Base-by-base conservation (phyloP, 805 yeast species). In the Monosporozyma unispora region DNA sequence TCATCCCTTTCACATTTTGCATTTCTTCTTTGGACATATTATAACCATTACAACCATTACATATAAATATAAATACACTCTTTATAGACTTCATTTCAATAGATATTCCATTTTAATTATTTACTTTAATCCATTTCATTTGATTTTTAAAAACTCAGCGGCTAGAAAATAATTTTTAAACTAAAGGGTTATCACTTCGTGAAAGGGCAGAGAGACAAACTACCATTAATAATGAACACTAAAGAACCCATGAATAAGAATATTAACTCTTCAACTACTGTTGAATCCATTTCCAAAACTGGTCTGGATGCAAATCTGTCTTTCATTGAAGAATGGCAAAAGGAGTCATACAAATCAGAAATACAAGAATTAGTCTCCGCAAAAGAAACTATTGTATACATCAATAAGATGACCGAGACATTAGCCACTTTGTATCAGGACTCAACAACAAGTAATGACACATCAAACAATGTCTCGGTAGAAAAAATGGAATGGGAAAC, bases 401-500 rank as follows among this genome's bases (percentile, higher is more conserved):
- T 10, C 40, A 52, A 43, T 21, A 46, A 48, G 38, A 46, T 35
- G 21, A 44, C 42, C 9, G 40, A 47, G 29, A 43, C 45, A 31
- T 9, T 25, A 22, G 31, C 22, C 39, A 53, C 48, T 23, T 29
- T 25, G n/a, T 22, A 51, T 8, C 22, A 50, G 10, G 51, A 45
- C 14, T 48, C 50, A 11, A 50, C 25, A 5, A 51, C 28, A 8
- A 27, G 8, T 4, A 6, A 22, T 37, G 40, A 33, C n/a, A 37
- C 42, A 45, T 25, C 29, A 25, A 22, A 37, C 42, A 23, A 39
- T 21, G 8, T 35, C 14, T 28, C 45, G 9, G 33, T 52, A 10
- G 54, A 53, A 14, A 51, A 47, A 25, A 45, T 64, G 54, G 62
- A 66, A 37, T 66, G 68, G 70, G 64, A 60, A 29, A 48, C 57